Percentiles rank a stretch among this genome's conserved stretches.
Conservation (phyloP, 2,329 filamentous ascomycete genomes). For the Sporothrix globosa region DNA sequence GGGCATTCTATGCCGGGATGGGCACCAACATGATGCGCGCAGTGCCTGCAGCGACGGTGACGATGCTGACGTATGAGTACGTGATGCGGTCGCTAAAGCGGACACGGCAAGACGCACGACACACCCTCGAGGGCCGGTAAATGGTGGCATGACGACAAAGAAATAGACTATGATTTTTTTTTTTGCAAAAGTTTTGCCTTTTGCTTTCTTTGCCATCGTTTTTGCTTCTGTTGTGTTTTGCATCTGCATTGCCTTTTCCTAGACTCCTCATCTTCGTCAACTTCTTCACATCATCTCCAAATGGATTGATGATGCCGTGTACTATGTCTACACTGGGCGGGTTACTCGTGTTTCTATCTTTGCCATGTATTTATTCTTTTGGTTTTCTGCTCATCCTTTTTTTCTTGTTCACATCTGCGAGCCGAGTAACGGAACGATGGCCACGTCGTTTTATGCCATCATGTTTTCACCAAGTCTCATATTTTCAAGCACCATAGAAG, state of each 20-base stretch:
- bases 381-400: neutral
- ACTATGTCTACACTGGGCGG: slow-evolving; percentile 7
- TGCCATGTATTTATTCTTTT: slow-evolving; percentile 1
- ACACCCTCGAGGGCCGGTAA: slow-evolving; percentile 39
- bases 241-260: neutral
- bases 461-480: neutral
- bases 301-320: neutral
- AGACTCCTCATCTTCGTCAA: neutral
- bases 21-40: slow-evolving; percentile 97
- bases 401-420: neutral
- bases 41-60: slow-evolving; percentile 92
- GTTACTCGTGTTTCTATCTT: neutral
- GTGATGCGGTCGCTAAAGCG: slow-evolving; percentile 59
- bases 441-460: neutral
- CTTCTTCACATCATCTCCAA: neutral
- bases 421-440: slow-evolving; percentile 13
- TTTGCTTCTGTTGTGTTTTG: neutral
- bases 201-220: neutral
- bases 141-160: neutral
- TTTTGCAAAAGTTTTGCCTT: neutral
- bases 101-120: slow-evolving; percentile 47
- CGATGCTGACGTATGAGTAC: slow-evolving; percentile 95
- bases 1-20: slow-evolving; percentile 95
- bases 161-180: slow-evolving; percentile 5
- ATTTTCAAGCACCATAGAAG: neutral